Base-by-base conservation (phyloP, 345 rosid species). In the Gossypium longicalyx region DNA sequence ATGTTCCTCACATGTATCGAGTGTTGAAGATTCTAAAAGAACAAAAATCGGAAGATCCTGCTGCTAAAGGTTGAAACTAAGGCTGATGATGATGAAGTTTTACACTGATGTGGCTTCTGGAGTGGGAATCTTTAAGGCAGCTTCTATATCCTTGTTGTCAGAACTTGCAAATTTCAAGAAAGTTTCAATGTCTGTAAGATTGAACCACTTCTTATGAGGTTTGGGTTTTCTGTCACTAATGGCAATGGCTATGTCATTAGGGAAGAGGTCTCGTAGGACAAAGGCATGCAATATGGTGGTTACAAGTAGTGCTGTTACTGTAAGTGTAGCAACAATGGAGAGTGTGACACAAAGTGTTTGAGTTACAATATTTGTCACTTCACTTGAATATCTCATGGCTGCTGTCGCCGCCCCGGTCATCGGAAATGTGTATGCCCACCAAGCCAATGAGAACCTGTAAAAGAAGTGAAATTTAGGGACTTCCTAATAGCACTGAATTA, bases 211-310 rank as follows among this genome's bases (percentile, higher is more conserved):
- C 29, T 57, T 57, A 57, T 20, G 62, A 57, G 29, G 29, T 57
- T 11, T 57, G 29, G 62, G 62, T 22, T 57, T 57, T 57, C 62
- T 57, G 62, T 57, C 15, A 13, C 34, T 57, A 57, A 57, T 57
- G 34, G 62, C 62, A 57, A 57, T 57, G 1, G 29, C 62, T 57
- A 22, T 57, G 29, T 57, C 62, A 57, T 57, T 20, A 57, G 29
- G 62, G 16, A 57, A 20, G 62, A 57, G 62, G 29, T 57, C 81
- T 11, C 80, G 58, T 48, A 83, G 77, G 43, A 88, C 81, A 75
- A 88, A 88, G 53, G 88, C 89, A 25, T 86, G 89, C 67, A 86
- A 3, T 41, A 84, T 73, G 1, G 97, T 89, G 7, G 85, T 45
- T 38, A 78, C 79, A 1, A 91, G 82, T 22, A 88, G 85, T 79